Evolutionary conservation across 2,329 filamentous ascomycete species (phyloP).

Genomic region (Cercospora brassicicola): DNA sequence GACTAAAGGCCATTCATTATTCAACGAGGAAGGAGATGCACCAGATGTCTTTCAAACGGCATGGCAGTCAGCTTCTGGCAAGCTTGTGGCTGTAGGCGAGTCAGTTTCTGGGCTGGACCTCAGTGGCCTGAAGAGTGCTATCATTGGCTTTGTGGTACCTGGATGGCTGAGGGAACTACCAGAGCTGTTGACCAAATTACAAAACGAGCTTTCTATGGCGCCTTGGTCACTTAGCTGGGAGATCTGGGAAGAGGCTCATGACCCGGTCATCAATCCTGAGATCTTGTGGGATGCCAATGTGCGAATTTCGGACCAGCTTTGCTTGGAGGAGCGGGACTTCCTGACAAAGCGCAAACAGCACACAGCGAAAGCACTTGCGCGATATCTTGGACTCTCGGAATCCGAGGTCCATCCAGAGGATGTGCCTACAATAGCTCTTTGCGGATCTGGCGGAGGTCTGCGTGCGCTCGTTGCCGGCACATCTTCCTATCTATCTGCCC

Average conservation of each 20-base stretch:
- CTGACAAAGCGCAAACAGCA: constrained; percentile 66
- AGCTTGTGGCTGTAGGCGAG: constrained; percentile 30
- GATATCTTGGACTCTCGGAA: constrained; percentile 76
- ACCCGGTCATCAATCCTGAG: constrained; percentile 80
- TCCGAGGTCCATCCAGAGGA: constrained; percentile 87
- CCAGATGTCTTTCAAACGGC: constrained; percentile 21
- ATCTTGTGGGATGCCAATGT: constrained; percentile 80
- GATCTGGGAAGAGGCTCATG: constrained; percentile 88
- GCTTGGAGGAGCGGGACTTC: constrained; percentile 78
- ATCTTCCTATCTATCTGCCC: constrained; percentile 79
- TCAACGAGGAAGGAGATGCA: constrained; percentile 20
- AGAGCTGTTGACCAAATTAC: constrained; percentile 75
- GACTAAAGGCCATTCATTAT: constrained; percentile 27
- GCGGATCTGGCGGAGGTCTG: constrained; percentile 87
- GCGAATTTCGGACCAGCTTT: constrained; percentile 76
- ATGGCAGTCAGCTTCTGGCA: constrained; percentile 33
- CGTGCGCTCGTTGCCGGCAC: constrained; percentile 87
- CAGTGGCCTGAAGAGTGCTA: constrained; percentile 30
- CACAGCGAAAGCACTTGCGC: constrained; percentile 72
- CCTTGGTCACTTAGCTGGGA: constrained; percentile 87
- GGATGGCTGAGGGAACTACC: constrained; percentile 79
- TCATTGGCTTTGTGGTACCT: constrained; percentile 61
- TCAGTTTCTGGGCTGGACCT: constrained; percentile 36
- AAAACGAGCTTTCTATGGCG: constrained; percentile 81
- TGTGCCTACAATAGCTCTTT: constrained; percentile 89